Percentiles rank a stretch among this genome's conserved stretches.
Conservation (phyloP, 2,329 filamentous ascomycete genomes). For the Fusarium sacchari region DNA sequence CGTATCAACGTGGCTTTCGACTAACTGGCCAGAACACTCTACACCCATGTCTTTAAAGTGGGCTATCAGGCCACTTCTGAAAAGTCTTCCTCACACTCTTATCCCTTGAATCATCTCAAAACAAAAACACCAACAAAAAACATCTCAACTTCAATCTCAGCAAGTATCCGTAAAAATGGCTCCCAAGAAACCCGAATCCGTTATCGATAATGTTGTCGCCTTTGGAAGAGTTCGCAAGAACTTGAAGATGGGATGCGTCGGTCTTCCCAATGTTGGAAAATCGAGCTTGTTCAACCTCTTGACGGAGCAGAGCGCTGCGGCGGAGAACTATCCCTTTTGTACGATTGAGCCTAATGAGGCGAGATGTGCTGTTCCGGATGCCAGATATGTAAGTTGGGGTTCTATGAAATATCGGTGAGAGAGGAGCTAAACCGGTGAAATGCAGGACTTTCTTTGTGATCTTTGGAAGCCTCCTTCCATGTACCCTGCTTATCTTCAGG, state of each 20-base stretch:
- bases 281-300: slow-evolving; percentile 58
- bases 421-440: slow-evolving; percentile 1
- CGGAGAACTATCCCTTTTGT: slow-evolving; percentile 59
- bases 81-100: slow-evolving; percentile 36
- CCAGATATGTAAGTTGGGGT: slow-evolving; percentile 53
- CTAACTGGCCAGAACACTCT: slow-evolving; percentile 12
- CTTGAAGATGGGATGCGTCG: slow-evolving; percentile 59
- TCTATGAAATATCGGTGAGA: not conserved
- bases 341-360: slow-evolving; percentile 60
- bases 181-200: slow-evolving; percentile 54
- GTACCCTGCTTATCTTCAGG: slow-evolving; percentile 57
- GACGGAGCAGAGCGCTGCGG: slow-evolving; percentile 57
- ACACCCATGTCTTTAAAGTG: slow-evolving; percentile 42
- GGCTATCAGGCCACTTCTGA: slow-evolving; percentile 43
- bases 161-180: slow-evolving; percentile 49
- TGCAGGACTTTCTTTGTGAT: slow-evolving; percentile 56
- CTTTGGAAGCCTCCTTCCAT: slow-evolving; percentile 58
- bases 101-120: not conserved
- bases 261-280: slow-evolving; percentile 58
- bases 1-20: not conserved
- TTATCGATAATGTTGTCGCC: slow-evolving; percentile 56
- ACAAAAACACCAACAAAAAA: slow-evolving; percentile 9
- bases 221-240: slow-evolving; percentile 57
- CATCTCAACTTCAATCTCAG: not conserved
- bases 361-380: slow-evolving; percentile 56